Evolutionary conservation across 2,329 filamentous ascomycete genomes (phyloP).

Genomic region (Colletotrichum sp.): DNA sequence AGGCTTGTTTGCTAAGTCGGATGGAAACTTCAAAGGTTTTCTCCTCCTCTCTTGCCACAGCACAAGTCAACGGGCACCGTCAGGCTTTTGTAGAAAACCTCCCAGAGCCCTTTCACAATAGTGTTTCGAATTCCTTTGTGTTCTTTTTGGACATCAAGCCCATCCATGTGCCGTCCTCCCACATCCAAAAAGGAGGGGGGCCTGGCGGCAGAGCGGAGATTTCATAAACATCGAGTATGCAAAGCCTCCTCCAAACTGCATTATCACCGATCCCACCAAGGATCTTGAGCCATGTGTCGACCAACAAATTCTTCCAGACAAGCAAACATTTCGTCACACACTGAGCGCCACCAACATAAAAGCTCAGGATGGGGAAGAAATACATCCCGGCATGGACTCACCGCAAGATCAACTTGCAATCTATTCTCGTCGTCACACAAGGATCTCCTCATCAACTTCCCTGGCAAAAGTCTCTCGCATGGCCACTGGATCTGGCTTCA

Average conservation of each 20-base stretch:
- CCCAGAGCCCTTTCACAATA: background rate
- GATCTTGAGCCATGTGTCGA: background rate
- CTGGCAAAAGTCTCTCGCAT: background rate
- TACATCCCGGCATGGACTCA: background rate
- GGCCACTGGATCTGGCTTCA: background rate
- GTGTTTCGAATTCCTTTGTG: background rate
- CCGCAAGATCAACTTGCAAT: background rate
- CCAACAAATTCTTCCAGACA: background rate
- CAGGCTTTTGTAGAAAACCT: background rate
- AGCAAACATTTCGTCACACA: background rate
- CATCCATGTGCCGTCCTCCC: background rate
- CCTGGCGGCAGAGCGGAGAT: background rate
- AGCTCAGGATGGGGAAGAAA: background rate
- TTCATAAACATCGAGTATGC: background rate
- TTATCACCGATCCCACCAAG: background rate
- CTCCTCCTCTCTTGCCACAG: background rate
- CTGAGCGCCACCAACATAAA: background rate
- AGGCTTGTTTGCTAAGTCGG: background rate
- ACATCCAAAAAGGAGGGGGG: background rate
- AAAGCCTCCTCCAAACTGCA: background rate
- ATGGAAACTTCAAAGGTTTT: background rate
- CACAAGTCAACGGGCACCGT: background rate
- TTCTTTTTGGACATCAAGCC: background rate
- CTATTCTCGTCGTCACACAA: background rate
- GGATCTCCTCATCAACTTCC: background rate